These are phyloP conservation scores for Cenchrus purpureus DNA, from an alignment of 176 grass and related monocot genomes.

Conservation along the genomic window DNA sequence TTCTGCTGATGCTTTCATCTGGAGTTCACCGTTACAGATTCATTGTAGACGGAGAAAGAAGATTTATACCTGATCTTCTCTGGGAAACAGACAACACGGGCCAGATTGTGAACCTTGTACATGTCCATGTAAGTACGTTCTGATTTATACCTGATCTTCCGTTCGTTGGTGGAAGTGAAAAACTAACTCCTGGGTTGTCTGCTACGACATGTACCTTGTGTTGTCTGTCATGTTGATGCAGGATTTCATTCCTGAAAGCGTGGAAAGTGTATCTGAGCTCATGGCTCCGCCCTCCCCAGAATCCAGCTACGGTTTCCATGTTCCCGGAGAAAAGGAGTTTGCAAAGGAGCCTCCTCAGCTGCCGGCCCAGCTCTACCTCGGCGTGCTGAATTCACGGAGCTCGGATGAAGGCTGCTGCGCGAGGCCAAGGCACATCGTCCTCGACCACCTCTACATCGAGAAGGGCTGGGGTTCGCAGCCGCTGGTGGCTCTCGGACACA, in stretches of 20 bases:
- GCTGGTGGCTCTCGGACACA: slow-evolving; percentile 65
- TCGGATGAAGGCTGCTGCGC: slow-evolving; percentile 43
- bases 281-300: slow-evolving; percentile 70
- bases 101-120: slow-evolving; percentile 68
- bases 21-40: slow-evolving; percentile 79
- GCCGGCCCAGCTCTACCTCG: slow-evolving; percentile 63
- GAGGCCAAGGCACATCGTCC: slow-evolving; percentile 69
- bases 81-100: slow-evolving; percentile 67
- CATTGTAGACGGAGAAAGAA: slow-evolving; percentile 81
- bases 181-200: neutral
- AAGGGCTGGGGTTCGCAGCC: slow-evolving; percentile 63
- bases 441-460: slow-evolving; percentile 82
- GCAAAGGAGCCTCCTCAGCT: slow-evolving; percentile 72
- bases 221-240: slow-evolving; percentile 21
- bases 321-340: slow-evolving; percentile 70
- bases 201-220: neutral
- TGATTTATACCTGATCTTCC: neutral
- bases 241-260: slow-evolving; percentile 78
- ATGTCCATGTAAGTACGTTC: slow-evolving; percentile 67
- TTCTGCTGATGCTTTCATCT: slow-evolving; percentile 76
- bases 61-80: slow-evolving; percentile 60
- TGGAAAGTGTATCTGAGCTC: slow-evolving; percentile 65
- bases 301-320: slow-evolving; percentile 58
- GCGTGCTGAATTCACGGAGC: slow-evolving; percentile 58
- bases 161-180: neutral